phyloP scores from a whole-genome alignment of 1,139 yeast species.

The Lodderomyces oxycetoniae region DNA sequence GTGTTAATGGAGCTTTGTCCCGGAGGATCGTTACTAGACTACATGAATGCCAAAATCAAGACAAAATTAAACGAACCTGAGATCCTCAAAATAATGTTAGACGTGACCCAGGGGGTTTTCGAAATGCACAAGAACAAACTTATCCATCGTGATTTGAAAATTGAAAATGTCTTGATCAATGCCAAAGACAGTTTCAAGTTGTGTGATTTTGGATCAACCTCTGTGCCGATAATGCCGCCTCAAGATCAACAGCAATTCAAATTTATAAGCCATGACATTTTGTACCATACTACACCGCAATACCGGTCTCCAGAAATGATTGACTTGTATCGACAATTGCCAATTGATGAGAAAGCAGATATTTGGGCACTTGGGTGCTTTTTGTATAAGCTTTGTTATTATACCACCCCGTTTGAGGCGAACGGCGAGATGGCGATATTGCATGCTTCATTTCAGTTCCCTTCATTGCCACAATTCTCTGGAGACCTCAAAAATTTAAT shows the following conservation, averaged over 20 bases:
- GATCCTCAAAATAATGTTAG: slow-evolving; percentile 61
- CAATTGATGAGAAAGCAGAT: slow-evolving; percentile 74
- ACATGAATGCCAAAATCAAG: slow-evolving; percentile 65
- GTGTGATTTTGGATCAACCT: slow-evolving; percentile 76
- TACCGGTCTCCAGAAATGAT: slow-evolving; percentile 82
- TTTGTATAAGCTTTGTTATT: slow-evolving; percentile 69
- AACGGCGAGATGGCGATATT: slow-evolving; percentile 70
- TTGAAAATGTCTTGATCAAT: slow-evolving; percentile 70
- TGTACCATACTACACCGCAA: slow-evolving; percentile 78
- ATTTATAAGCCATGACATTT: slow-evolving; percentile 57
- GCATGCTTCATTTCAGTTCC: slow-evolving; percentile 62
- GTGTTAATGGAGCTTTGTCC: slow-evolving; percentile 78
- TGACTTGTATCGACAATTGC: slow-evolving; percentile 59
- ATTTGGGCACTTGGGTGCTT: slow-evolving; percentile 85
- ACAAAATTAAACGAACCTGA: slow-evolving; percentile 60
- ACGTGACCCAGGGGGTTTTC: slow-evolving; percentile 61
- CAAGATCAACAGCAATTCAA: slow-evolving; percentile 58
- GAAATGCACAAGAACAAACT: slow-evolving; percentile 65
- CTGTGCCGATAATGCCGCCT: slow-evolving; percentile 60
- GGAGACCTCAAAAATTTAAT: slow-evolving; percentile 68
- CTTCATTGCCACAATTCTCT: slow-evolving; percentile 50
- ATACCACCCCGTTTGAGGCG: slow-evolving; percentile 77
- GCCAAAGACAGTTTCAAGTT: slow-evolving; percentile 53
- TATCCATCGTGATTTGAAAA: slow-evolving; percentile 73
- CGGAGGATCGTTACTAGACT: slow-evolving; percentile 65